Conservation (phyloP, 2,329 filamentous ascomycete genomes). For the Plenodomus tracheiphilus region DNA sequence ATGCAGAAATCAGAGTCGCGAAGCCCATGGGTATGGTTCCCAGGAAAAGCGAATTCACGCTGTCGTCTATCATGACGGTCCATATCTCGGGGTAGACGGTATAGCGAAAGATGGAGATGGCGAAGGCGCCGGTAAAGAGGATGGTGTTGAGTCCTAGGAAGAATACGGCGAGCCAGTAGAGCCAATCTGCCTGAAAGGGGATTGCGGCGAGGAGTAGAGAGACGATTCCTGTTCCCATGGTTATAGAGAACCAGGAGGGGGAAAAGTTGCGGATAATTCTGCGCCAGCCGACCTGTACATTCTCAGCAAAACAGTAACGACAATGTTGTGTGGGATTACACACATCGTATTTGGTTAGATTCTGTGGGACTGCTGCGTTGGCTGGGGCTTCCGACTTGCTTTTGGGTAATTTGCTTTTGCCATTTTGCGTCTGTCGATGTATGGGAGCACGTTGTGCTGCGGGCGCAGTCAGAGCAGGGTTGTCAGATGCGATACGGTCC, state of each 20-base stretch:
- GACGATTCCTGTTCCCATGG: constrained; percentile 69
- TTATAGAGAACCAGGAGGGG: constrained; percentile 44
- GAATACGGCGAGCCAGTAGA: constrained; percentile 62
- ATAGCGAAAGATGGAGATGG: constrained; percentile 64
- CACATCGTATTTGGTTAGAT: constrained; percentile 35
- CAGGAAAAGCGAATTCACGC: constrained; percentile 68
- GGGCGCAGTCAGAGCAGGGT: constrained; percentile 32
- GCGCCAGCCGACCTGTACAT: constrained; percentile 37
- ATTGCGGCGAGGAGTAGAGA: constrained; percentile 65
- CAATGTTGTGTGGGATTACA: not conserved
- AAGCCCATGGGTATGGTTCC: constrained; percentile 70
- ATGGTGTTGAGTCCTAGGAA: constrained; percentile 64
- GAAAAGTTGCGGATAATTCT: constrained; percentile 43
- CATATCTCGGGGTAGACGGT: constrained; percentile 68
- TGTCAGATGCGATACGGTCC: constrained; percentile 29
- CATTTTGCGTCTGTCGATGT: constrained; percentile 16
- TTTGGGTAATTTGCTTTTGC: constrained; percentile 7
- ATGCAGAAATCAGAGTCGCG: constrained; percentile 69
- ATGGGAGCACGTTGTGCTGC: constrained; percentile 19
- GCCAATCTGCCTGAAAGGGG: constrained; percentile 62
- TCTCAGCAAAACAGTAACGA: not conserved
- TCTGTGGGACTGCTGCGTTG: constrained; percentile 1
- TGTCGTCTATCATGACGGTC: constrained; percentile 66
- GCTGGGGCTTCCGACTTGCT: constrained; percentile 3
- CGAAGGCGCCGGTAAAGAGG: constrained; percentile 60